phyloP scores from a whole-genome alignment of 148 eudicot species.

The Drosera capensis region DNA sequence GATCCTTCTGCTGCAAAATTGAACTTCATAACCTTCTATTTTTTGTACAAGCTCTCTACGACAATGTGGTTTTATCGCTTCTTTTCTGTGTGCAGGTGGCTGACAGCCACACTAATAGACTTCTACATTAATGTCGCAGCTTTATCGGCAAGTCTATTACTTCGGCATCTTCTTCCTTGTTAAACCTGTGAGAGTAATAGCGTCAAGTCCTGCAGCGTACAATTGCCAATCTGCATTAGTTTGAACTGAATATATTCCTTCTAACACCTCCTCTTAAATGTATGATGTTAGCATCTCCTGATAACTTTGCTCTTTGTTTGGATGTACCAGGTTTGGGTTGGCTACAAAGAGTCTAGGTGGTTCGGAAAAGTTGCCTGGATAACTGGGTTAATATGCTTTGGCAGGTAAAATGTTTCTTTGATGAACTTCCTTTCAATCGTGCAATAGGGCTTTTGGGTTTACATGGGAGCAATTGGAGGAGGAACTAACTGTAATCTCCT shows the following conservation, averaged over 20 bases:
- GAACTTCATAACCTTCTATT: too few relatives aligned
- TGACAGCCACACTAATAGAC: constrained; percentile 72
- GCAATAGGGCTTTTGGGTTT: too few relatives aligned
- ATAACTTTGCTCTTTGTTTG: too few relatives aligned
- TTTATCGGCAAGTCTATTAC: constrained; percentile 37
- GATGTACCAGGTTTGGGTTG: constrained; percentile 56
- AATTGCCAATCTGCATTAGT: too few relatives aligned
- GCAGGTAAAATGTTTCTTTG: constrained; percentile 66
- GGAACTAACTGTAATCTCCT: neutral
- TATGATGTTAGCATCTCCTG: too few relatives aligned
- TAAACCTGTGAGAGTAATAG: too few relatives aligned
- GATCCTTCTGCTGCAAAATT: too few relatives aligned
- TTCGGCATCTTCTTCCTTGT: neutral
- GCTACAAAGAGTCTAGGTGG: constrained; percentile 65
- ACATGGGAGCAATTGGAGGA: too few relatives aligned
- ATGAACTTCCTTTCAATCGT: neutral
- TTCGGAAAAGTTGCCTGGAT: constrained; percentile 38
- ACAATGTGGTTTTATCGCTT: neutral
- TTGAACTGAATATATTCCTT: too few relatives aligned
- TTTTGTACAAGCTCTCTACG: neutral
- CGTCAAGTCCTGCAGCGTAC: too few relatives aligned
- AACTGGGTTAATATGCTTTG: constrained; percentile 38
- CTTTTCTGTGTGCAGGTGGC: constrained; percentile 51
- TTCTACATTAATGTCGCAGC: constrained; percentile 64
- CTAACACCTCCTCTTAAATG: too few relatives aligned